Percentiles rank a stretch among this genome's conserved stretches.
phyloP scores from a whole-genome alignment of 2,329 filamentous ascomycete species.

The Annulohypoxylon truncatum region DNA sequence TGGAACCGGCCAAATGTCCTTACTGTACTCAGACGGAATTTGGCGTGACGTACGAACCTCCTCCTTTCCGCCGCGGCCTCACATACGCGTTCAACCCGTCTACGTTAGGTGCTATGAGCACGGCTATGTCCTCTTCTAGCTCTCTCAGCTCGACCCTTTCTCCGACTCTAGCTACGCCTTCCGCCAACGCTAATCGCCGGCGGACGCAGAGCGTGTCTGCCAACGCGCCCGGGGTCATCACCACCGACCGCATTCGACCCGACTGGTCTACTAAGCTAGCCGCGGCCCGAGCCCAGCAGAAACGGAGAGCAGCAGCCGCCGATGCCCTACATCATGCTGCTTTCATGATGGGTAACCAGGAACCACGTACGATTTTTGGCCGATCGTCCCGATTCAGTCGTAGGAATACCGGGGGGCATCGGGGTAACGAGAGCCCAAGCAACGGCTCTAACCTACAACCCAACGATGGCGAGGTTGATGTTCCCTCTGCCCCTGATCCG shows the following conservation, averaged over 20 bases:
- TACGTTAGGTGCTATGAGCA: slow-evolving; percentile 62
- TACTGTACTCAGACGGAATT: slow-evolving; percentile 97
- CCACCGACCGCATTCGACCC: slow-evolving; percentile 90
- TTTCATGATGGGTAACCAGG: slow-evolving; percentile 81
- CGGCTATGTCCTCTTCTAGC: slow-evolving; percentile 88
- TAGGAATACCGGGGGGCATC: slow-evolving; percentile 58
- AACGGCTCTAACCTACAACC: slow-evolving; percentile 36
- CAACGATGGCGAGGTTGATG: slow-evolving; percentile 45
- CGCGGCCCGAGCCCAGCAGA: slow-evolving; percentile 84
- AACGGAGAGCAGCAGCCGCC: slow-evolving; percentile 88
- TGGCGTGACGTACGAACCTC: slow-evolving; percentile 92
- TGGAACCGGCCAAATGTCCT: slow-evolving; percentile 90
- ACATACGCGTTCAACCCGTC: slow-evolving; percentile 69
- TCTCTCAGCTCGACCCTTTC: slow-evolving; percentile 74
- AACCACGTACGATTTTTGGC: slow-evolving; percentile 64
- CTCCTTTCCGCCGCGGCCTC: slow-evolving; percentile 87
- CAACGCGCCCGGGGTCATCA: slow-evolving; percentile 85
- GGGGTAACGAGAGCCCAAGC: slow-evolving; percentile 49
- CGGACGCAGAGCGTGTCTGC: slow-evolving; percentile 77
- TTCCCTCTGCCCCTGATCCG: slow-evolving; percentile 50
- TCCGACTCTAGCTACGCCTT: slow-evolving; percentile 53
- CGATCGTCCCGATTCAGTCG: slow-evolving; percentile 67
- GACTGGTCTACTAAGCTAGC: slow-evolving; percentile 94
- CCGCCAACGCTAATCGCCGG: slow-evolving; percentile 55
- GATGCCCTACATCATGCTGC: slow-evolving; percentile 95